phyloP scores from a whole-genome alignment of 2,329 filamentous ascomycete species.

The Lecanoromycetidae sp. region DNA sequence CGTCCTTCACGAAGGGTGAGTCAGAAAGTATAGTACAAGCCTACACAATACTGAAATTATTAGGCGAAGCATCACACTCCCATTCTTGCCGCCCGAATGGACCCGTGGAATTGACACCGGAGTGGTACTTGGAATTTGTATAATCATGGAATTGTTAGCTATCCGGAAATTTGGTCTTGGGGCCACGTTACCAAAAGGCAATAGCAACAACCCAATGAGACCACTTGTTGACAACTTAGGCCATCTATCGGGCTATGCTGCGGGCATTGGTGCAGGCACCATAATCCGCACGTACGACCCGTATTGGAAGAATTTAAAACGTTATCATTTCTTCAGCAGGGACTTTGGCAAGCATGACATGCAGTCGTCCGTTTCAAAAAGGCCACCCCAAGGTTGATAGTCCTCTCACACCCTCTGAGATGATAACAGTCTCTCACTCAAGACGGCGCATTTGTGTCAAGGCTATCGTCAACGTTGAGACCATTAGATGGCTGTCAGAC shows the following conservation, averaged over 20 bases:
- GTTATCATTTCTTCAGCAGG: conserved; percentile 9
- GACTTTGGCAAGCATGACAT: not conserved
- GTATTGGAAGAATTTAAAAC: conserved; percentile 8
- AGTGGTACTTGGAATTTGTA: conserved; percentile 7
- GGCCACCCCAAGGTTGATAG: too few relatives aligned
- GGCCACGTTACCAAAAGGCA: not conserved
- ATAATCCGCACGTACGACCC: conserved; percentile 9
- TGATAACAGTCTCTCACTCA: too few relatives aligned
- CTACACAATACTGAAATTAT: not conserved
- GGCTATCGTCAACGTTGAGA: too few relatives aligned
- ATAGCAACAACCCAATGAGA: not conserved
- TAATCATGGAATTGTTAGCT: conserved; percentile 8
- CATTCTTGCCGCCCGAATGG: conserved; percentile 12
- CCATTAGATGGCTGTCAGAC: too few relatives aligned
- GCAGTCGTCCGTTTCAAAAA: too few relatives aligned
- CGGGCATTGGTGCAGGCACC: conserved; percentile 11
- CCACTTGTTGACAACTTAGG: conserved; percentile 15
- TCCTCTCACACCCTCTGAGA: too few relatives aligned
- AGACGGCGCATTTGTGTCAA: too few relatives aligned
- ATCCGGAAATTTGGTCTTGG: conserved; percentile 6
- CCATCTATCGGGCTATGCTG: conserved; percentile 18
- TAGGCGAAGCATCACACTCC: conserved; percentile 9
- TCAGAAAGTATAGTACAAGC: not conserved
- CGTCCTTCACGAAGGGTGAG: conserved; percentile 34
- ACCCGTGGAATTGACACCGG: conserved; percentile 9